Evolutionary conservation across 257 asterid genomes (phyloP).

Genomic region (Solanum paucissectum): DNA sequence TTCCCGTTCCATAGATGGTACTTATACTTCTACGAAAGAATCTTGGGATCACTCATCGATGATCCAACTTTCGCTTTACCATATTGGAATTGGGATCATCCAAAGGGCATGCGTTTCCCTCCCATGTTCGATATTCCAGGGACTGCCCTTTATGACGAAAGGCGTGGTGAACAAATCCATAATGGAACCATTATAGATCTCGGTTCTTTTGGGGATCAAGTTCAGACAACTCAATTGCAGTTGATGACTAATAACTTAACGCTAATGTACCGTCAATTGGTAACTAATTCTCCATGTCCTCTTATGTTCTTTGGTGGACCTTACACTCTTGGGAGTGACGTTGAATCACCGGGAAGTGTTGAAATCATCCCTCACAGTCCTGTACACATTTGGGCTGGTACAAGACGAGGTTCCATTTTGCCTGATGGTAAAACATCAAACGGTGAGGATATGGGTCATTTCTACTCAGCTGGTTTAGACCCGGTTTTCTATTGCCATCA

Average conservation of each 20-base stretch:
- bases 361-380: slow-evolving; percentile 12
- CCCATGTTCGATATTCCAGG: neutral
- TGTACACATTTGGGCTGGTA: slow-evolving; percentile 3
- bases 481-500: slow-evolving; percentile 8
- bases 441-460: slow-evolving; percentile 5
- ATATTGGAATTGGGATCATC: slow-evolving; percentile 19
- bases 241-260: neutral
- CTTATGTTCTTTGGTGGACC: neutral
- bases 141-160: slow-evolving; percentile 1
- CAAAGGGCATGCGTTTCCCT: slow-evolving; percentile 14
- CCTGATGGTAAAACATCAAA: neutral
- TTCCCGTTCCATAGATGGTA: slow-evolving; percentile 27
- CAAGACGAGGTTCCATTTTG: neutral
- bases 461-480: slow-evolving; percentile 2
- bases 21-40: slow-evolving; percentile 19
- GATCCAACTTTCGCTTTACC: slow-evolving; percentile 13
- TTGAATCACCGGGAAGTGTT: neutral
- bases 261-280: slow-evolving; percentile 9
- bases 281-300: neutral
- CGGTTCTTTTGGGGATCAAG: neutral
- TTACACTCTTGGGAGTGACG: neutral
- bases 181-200: neutral
- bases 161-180: slow-evolving; percentile 1
- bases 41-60: slow-evolving; percentile 11
- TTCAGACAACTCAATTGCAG: neutral